phyloP scores from a whole-genome alignment of 2,329 filamentous ascomycete species.

The Botrytis cinerea region DNA sequence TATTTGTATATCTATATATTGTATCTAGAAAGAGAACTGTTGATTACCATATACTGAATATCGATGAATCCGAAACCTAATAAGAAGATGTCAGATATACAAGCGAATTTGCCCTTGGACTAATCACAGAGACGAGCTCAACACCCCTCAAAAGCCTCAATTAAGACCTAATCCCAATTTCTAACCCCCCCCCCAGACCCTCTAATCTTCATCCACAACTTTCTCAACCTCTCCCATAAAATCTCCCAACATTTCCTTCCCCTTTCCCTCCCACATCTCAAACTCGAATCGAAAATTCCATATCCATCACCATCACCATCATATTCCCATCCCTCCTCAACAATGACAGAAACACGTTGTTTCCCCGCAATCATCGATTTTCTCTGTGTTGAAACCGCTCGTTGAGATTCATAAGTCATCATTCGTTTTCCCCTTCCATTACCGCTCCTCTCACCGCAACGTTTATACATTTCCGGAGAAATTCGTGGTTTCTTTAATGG shows the following conservation, averaged over 20 bases:
- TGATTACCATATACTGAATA: not conserved
- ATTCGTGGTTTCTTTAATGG: not conserved
- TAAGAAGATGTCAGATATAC: accelerated
- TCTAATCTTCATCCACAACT: not conserved
- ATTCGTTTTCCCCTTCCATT: not conserved
- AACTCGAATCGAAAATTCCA: not conserved
- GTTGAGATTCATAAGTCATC: not conserved
- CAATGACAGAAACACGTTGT: not conserved
- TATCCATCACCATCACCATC: not conserved
- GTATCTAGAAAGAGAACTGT: not conserved
- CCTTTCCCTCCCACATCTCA: not conserved
- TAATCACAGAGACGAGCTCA: not conserved
- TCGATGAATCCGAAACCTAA: not conserved
- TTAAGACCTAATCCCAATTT: not conserved
- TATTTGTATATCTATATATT: not conserved
- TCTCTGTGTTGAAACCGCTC: not conserved
- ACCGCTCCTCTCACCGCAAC: accelerated
- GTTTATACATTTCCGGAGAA: not conserved
- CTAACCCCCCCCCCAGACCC: not conserved
- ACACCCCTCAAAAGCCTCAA: not conserved
- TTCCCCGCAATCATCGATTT: not conserved
- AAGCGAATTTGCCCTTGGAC: no score
- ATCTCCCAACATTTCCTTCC: not conserved
- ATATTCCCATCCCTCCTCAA: not conserved
- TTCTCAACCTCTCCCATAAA: not conserved